Evolutionary conservation across 495 filamentous ascomycete genomes (phyloP).

Genomic region (Aspergillus carlsbadensis): DNA sequence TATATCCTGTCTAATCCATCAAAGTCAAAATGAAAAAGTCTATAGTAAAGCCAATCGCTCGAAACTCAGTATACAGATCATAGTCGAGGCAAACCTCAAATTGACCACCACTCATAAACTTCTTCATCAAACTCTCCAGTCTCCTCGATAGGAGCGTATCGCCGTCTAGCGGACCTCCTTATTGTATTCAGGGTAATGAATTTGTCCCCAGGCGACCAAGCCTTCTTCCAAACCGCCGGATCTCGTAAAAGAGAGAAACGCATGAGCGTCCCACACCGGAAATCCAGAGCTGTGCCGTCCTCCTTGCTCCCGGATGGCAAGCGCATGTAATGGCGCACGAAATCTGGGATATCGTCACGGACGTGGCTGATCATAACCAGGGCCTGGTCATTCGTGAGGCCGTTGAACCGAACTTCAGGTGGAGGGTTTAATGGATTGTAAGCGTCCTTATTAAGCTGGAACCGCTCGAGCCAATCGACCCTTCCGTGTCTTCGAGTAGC

Average conservation of each 20-base stretch:
- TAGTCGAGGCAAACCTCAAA: neutral
- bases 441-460: too few relatives aligned
- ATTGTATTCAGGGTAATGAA: too few relatives aligned
- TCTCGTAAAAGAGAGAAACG: slow-evolving; percentile 18
- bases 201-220: slow-evolving; percentile 33
- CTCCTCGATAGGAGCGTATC: neutral
- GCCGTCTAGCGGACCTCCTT: too few relatives aligned
- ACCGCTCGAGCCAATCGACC: too few relatives aligned
- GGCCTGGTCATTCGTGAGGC: slow-evolving; percentile 65
- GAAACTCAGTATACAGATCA: neutral
- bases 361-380: slow-evolving; percentile 85
- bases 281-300: slow-evolving; percentile 36
- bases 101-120: slow-evolving; percentile 17
- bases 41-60: neutral
- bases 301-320: slow-evolving; percentile 57
- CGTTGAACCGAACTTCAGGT: slow-evolving; percentile 16
- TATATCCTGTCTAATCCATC: neutral
- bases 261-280: slow-evolving; percentile 35
- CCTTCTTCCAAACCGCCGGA: slow-evolving; percentile 26
- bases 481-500: too few relatives aligned
- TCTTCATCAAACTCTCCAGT: slow-evolving; percentile 13
- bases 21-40: neutral
- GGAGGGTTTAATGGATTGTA: too few relatives aligned
- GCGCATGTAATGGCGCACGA: slow-evolving; percentile 76
- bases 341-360: slow-evolving; percentile 83